These are phyloP conservation scores for Dalechampia spathulata DNA, from an alignment of 441 rosid species.

Conservation along the genomic window DNA sequence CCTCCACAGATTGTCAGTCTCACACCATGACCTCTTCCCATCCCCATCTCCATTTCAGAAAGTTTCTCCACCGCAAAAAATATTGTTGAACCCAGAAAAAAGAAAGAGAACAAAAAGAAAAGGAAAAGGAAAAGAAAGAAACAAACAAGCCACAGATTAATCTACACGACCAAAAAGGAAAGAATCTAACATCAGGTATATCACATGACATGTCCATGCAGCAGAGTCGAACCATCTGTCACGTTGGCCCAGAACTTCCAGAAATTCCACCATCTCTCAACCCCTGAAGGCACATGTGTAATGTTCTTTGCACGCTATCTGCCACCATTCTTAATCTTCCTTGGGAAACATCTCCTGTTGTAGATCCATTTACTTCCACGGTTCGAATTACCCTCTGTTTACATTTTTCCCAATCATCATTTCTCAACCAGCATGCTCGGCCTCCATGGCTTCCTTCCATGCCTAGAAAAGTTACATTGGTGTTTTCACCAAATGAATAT, in stretches of 20 bases:
- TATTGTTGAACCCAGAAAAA: conserved; percentile 1
- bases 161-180: not conserved
- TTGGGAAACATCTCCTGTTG: conserved; percentile 51
- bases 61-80: conserved; percentile 4
- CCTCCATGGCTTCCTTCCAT: conserved; percentile 99
- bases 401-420: conserved; percentile 94
- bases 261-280: conserved; percentile 47
- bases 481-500: conserved; percentile 69
- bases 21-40: not conserved
- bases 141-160: not conserved
- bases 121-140: too few species aligned
- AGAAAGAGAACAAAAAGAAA: too few species aligned
- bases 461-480: conserved; percentile 55
- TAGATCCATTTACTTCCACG: conserved; percentile 45
- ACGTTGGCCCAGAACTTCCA: conserved; percentile 32
- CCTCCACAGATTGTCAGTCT: not conserved
- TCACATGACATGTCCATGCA: not conserved
- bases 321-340: conserved; percentile 83
- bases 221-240: conserved; percentile 7
- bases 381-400: conserved; percentile 70
- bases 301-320: conserved; percentile 71
- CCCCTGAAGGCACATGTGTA: conserved; percentile 68
- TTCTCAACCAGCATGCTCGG: conserved; percentile 79
- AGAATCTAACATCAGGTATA: not conserved
- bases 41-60: conserved; percentile 1